Base-by-base conservation (phyloP, 345 rosid genomes). In the Passiflora organensis region DNA sequence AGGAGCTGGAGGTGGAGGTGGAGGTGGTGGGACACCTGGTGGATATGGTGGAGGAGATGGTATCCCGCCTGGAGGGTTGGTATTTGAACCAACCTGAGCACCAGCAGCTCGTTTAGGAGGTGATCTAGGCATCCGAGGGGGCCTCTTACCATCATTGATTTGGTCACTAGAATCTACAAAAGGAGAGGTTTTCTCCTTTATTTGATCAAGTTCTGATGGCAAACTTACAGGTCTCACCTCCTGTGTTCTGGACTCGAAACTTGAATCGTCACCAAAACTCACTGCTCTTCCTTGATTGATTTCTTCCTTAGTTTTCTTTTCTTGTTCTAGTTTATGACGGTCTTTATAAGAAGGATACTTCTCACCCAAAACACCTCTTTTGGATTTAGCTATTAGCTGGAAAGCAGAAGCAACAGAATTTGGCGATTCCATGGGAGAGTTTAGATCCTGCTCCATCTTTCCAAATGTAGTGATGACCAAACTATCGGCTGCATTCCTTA, bases 281-380 rank as follows among this genome's bases (percentile, higher is more conserved):
- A 59, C 79, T 38, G 83, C 82, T 71, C 99, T 81, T 5, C 95
- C 99, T 75, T 78, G 65, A 55, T 82, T 91, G 0, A 97, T 95
- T 64, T 70, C 86, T 62, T 79, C 80, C 77, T 89, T 93, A 55
- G 89, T 80, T 14, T 72, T 78, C 72, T 84, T 83, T 82, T 93
- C 99, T 66, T 95, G 80, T 71, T 89, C 99, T 55, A 93, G 61
- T 78, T 80, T 93, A 65, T 89, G 99, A 53, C 99, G 75, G 67
- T 89, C 99, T 71, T 84, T 86, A 53, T 82, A 89, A 25, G 95
- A 94, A 2, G 96, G 99, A 71, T 86, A 89, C 62, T 93, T 93
- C 64, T 86, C 96, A 59, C 79, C 80, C 63, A 80, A 49, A 58
- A 80, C 87, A 58, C 86, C 83, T 13, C 79, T 87, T 59, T 83